Percentiles rank a stretch among this genome's conserved stretches.
phyloP scores from a whole-genome alignment of 768 basidiomycete genomes.

The Lenzites betulinus region DNA sequence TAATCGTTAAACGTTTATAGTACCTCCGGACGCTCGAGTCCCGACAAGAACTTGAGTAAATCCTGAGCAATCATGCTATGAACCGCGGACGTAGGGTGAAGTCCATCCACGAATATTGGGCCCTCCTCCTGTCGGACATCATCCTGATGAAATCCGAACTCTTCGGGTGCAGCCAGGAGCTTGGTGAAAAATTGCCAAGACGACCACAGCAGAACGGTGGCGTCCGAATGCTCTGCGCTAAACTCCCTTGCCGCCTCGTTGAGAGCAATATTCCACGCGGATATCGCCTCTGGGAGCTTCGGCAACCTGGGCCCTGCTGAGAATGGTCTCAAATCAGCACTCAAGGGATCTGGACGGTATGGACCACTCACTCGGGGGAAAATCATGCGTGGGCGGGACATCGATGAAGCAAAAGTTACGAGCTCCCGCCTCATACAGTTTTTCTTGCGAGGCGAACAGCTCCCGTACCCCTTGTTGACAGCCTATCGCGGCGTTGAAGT shows the following conservation, averaged over 20 bases:
- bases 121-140: slow-evolving; percentile 40
- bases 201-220: slow-evolving; percentile 52
- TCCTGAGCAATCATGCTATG: slow-evolving; percentile 49
- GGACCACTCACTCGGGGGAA: slow-evolving; percentile 35
- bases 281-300: not conserved
- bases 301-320: not conserved
- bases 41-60: slow-evolving; percentile 37
- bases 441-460: slow-evolving; percentile 48
- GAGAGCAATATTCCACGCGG: slow-evolving; percentile 50
- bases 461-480: slow-evolving; percentile 27
- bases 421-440: slow-evolving; percentile 47
- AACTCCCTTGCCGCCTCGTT: slow-evolving; percentile 37
- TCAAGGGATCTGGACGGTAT: too few relatives aligned
- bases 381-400: slow-evolving; percentile 53
- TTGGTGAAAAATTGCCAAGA: slow-evolving; percentile 46
- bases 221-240: slow-evolving; percentile 42
- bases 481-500: slow-evolving; percentile 3
- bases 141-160: slow-evolving; percentile 40
- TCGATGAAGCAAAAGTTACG: slow-evolving; percentile 60
- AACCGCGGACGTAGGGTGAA: slow-evolving; percentile 54
- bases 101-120: slow-evolving; percentile 48
- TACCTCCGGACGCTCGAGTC: too few relatives aligned
- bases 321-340: not conserved
- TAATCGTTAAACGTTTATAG: too few relatives aligned
- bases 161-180: slow-evolving; percentile 49